These are phyloP conservation scores for Kuraishia piskuri DNA, from an alignment of 805 yeast genomes.

Conservation along the genomic window DNA sequence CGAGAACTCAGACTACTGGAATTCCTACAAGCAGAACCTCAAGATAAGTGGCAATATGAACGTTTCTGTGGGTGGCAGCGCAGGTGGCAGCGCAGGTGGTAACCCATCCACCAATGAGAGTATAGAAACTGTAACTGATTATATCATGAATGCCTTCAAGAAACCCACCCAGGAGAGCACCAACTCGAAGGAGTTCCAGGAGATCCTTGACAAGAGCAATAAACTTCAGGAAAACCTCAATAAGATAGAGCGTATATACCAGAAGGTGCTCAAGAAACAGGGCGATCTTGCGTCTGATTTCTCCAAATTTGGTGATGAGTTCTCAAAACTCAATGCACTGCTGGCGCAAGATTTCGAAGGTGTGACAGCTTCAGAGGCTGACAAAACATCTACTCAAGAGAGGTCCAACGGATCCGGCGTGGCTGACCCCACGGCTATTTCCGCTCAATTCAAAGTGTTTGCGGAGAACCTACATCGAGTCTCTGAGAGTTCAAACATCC, in stretches of 20 bases:
- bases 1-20: constrained; percentile 64
- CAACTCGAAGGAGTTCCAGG: constrained; percentile 68
- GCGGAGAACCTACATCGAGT: constrained; percentile 30
- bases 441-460: constrained; percentile 24
- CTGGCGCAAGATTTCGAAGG: constrained; percentile 19
- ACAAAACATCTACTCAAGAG: constrained; percentile 3
- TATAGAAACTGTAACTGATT: constrained; percentile 81
- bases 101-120: constrained; percentile 12
- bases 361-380: constrained; percentile 4
- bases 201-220: constrained; percentile 73
- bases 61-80: constrained; percentile 9
- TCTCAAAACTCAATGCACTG: constrained; percentile 48
- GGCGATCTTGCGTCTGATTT: constrained; percentile 68
- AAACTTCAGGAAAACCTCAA: constrained; percentile 77
- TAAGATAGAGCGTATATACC: constrained; percentile 71
- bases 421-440: constrained; percentile 14
- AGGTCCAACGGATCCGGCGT: constrained; percentile 25
- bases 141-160: constrained; percentile 89
- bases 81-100: constrained; percentile 1
- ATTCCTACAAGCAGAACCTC: constrained; percentile 51
- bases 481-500: constrained; percentile 14
- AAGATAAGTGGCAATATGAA: constrained; percentile 22
- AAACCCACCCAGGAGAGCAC: constrained; percentile 48
- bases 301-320: constrained; percentile 59
- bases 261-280: constrained; percentile 64